These are phyloP conservation scores for Exophiala sp. DNA, from an alignment of 2,329 filamentous ascomycete genomes.

Conservation along the genomic window DNA sequence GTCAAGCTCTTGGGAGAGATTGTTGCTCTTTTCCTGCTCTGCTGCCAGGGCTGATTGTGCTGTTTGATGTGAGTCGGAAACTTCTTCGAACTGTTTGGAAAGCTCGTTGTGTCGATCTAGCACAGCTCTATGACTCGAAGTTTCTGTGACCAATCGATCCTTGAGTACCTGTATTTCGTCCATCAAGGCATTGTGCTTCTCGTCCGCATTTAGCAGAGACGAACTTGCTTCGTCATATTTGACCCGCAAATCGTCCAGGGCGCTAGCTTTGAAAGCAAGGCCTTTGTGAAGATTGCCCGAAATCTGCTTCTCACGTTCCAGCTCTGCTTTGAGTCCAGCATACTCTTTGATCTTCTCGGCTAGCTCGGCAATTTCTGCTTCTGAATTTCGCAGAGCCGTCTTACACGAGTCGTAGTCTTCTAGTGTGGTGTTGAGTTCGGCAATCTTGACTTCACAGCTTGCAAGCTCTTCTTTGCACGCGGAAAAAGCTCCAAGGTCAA, in stretches of 20 bases:
- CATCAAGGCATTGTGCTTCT: slow-evolving; percentile 7
- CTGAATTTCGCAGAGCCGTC: slow-evolving; percentile 2
- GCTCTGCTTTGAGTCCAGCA: slow-evolving; percentile 9
- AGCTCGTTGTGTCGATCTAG: slow-evolving; percentile 14
- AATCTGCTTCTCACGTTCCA: slow-evolving; percentile 5
- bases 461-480: slow-evolving; percentile 16
- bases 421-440: slow-evolving; percentile 12
- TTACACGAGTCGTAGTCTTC: slow-evolving; percentile 4
- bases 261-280: slow-evolving; percentile 6
- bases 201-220: slow-evolving; percentile 2
- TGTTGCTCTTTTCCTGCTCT: slow-evolving; percentile 11
- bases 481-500: slow-evolving; percentile 11
- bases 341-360: slow-evolving; percentile 6
- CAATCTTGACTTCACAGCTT: slow-evolving; percentile 5
- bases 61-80: slow-evolving; percentile 6
- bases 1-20: slow-evolving; percentile 8
- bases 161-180: slow-evolving; percentile 12
- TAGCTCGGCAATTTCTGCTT: slow-evolving; percentile 14
- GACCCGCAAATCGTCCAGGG: slow-evolving; percentile 6
- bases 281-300: slow-evolving; percentile 6
- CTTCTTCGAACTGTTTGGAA: slow-evolving; percentile 4
- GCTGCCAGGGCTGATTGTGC: slow-evolving; percentile 12
- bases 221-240: slow-evolving; percentile 9
- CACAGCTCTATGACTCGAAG: not conserved
- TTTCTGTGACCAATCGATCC: slow-evolving; percentile 7